phyloP scores from a whole-genome alignment of 164 flowering plant species.

The Liquidambar formosana region DNA sequence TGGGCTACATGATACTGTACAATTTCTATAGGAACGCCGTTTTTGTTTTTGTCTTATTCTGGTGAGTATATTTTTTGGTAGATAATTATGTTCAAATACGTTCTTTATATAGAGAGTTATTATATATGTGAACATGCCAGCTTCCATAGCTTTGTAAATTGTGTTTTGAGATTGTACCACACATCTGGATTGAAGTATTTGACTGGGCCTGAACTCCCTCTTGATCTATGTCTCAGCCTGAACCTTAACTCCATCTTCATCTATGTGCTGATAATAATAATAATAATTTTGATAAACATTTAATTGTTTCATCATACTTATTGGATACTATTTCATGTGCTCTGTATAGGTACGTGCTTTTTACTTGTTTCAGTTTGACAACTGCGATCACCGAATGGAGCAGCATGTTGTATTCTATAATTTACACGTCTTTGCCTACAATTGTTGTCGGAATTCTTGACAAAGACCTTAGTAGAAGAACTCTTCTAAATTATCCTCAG shows the following conservation, averaged over 20 bases:
- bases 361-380: constrained; percentile 66
- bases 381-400: constrained; percentile 96
- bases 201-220: neutral
- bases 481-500: constrained; percentile 69
- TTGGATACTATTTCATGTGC: neutral
- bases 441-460: constrained; percentile 83
- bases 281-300: neutral
- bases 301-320: neutral
- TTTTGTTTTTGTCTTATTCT: constrained; percentile 62
- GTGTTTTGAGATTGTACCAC: neutral
- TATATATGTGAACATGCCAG: too few species aligned
- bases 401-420: constrained; percentile 79
- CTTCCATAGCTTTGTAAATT: neutral
- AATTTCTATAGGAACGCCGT: constrained; percentile 78
- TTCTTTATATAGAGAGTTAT: neutral
- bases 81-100: neutral
- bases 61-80: constrained; percentile 48
- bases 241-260: neutral
- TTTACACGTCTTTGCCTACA: constrained; percentile 86
- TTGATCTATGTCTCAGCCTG: neutral
- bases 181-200: neutral
- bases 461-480: constrained; percentile 78
- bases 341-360: constrained; percentile 81
- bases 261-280: neutral
- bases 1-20: constrained; percentile 77